These are phyloP conservation scores for Gaeumannomyces sp. DNA, from an alignment of 2,329 filamentous ascomycete genomes.

Conservation along the genomic window DNA sequence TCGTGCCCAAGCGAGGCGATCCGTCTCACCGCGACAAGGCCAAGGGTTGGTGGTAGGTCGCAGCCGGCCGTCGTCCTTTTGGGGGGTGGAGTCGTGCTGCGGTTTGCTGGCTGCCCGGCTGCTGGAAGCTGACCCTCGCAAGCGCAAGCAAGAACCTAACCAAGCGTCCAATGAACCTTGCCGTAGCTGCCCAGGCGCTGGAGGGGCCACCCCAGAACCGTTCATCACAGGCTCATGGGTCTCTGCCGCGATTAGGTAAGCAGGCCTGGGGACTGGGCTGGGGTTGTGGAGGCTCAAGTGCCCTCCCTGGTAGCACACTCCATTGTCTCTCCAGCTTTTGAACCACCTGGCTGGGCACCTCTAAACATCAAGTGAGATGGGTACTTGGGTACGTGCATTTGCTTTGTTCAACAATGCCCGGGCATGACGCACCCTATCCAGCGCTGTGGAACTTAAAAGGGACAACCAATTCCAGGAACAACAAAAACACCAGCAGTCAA, in stretches of 20 bases:
- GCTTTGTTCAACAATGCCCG: too few relatives aligned
- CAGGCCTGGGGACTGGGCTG: not conserved
- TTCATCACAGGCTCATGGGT: not conserved
- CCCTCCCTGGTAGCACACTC: too few relatives aligned
- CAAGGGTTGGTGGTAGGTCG: conserved; percentile 3
- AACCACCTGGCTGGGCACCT: too few relatives aligned
- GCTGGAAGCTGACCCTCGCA: not conserved
- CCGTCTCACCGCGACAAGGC: conserved; percentile 1
- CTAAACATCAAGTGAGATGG: too few relatives aligned
- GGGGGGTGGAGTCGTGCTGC: not conserved
- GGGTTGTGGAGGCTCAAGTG: too few relatives aligned
- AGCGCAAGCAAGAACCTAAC: not conserved
- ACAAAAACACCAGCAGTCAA: too few relatives aligned
- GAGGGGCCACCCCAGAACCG: not conserved
- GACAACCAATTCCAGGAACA: too few relatives aligned
- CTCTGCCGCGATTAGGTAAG: not conserved
- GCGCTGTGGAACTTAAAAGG: too few relatives aligned
- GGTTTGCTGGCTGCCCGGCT: not conserved
- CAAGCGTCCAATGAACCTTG: not conserved
- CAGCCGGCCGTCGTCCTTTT: not conserved
- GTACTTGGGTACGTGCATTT: too few relatives aligned
- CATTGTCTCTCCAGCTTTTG: too few relatives aligned
- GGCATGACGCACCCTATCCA: too few relatives aligned
- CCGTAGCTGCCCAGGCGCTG: not conserved
- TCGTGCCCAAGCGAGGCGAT: conserved; percentile 3